phyloP scores from a whole-genome alignment of 495 filamentous ascomycete species.

The Staphylotrichum longicolle region DNA sequence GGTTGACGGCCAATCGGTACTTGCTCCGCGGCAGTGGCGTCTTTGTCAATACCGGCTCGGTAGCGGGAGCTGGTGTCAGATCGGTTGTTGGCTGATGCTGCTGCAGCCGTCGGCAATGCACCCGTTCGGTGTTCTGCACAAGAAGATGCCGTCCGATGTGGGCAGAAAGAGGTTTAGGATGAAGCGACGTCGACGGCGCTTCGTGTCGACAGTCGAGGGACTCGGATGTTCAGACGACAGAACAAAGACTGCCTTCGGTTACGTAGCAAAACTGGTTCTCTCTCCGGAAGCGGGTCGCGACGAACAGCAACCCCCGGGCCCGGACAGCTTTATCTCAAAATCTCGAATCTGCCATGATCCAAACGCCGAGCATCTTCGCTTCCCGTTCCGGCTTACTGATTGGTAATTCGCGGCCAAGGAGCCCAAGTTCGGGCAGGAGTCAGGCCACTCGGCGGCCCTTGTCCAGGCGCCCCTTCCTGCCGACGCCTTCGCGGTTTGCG shows the following conservation, averaged over 20 bases:
- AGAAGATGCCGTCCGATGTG: background rate
- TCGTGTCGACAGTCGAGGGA: too few relatives aligned
- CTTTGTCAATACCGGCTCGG: constrained; percentile 2
- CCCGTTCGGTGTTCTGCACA: background rate
- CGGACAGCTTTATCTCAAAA: background rate
- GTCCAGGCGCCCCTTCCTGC: background rate
- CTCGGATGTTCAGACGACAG: too few relatives aligned
- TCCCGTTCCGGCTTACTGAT: constrained; percentile 10
- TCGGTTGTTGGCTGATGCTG: background rate
- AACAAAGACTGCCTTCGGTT: too few relatives aligned
- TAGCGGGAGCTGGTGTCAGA: background rate
- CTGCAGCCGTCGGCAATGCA: background rate
- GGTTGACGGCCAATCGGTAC: too few relatives aligned
- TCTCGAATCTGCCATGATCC: constrained; percentile 6
- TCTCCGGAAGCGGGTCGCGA: constrained; percentile 10
- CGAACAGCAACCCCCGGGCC: background rate
- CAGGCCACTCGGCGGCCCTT: constrained; percentile 5
- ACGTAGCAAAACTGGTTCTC: background rate
- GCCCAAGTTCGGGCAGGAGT: constrained; percentile 13
- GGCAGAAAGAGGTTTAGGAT: too few relatives aligned
- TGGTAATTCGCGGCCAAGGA: constrained; percentile 14
- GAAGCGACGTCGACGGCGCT: too few relatives aligned
- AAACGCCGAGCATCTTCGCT: constrained; percentile 11
- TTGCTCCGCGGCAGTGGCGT: background rate
- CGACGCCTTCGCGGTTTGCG: constrained; percentile 10